Base-by-base conservation (phyloP, 305 asterid genomes). In the Coffea humblotiana region DNA sequence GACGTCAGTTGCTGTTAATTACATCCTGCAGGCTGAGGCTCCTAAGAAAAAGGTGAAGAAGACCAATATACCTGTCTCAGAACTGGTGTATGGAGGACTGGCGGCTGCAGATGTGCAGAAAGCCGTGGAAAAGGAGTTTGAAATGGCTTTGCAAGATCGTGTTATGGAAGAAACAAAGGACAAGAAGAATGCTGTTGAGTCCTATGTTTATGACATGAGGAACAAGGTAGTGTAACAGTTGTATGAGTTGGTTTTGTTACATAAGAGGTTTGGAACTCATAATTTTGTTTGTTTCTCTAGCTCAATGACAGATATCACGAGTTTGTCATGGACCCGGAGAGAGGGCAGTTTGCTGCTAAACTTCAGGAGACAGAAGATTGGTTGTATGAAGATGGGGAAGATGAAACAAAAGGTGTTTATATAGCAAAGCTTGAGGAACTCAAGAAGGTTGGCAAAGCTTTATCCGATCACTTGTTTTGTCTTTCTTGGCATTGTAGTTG, bases 121-220 rank as follows among this genome's bases (percentile, higher is more conserved):
- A 76, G 97, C 96, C 0, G 88, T 89, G 67, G 99, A 96, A 82
- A 91, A 94, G 84, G 99, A 96, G 82, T 96, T 86, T 65, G 98
- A 96, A 89, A 94, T 96, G 99, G 98, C 98, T 76, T 86, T 96
- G 89, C 99, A 96, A 93, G 99, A 96, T 74, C 98, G 98, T 27
- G 85, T 96, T 45, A 96, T 94, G 99, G 99, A 96, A 83, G 99
- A 96, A 86, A 96, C 99, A 13, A 96, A 94, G 82, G 98, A 96
- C 87, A 94, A 91, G 77, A 96, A 94, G 92, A 96, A 94, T 79
- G 99, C 98, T 45, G 99, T 96, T 3, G 98, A 96, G 88, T 88
- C 99, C n/a, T 96, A 96, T 78, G 98, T 96, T 75, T 96, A 96
- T 81, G 96, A 94, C 74, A 91, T 87, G 94, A 88, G 98, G 79